A percentile compares a stretch with the other conserved stretches of the same genome.
Conservation (phyloP, 1,284 basidiomycete species). For the Rhodotorula sp. region DNA sequence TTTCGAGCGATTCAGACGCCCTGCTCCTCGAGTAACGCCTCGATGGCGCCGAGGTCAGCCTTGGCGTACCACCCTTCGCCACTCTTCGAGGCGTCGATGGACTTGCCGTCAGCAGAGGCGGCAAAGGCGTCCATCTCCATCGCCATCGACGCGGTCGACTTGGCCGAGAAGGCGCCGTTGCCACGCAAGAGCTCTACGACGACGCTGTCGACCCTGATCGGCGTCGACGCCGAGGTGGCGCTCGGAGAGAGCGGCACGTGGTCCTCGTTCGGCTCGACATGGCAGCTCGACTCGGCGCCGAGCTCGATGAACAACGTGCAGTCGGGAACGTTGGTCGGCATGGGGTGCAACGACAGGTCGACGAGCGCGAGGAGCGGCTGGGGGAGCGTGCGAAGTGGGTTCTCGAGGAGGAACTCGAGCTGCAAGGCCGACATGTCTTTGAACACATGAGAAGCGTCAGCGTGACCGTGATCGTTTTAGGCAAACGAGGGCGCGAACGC, state of each 20-base stretch:
- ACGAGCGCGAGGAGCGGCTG: not conserved
- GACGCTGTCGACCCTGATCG: no score
- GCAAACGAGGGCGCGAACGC: not conserved
- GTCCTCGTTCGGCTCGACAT: no score
- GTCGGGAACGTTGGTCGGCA: not conserved
- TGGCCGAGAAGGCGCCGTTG: no score
- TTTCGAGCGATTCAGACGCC: not conserved
- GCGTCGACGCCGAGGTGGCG: no score
- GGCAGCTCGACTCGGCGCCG: no score
- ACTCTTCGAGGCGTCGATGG: not conserved
- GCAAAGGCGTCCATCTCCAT: not conserved
- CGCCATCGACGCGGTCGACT: no score
- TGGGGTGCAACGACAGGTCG: not conserved
- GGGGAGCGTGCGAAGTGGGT: conserved; percentile 29
- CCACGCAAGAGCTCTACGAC: no score
- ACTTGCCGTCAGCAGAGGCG: not conserved
- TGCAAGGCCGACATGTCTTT: conserved; percentile 2
- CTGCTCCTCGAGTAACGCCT: not conserved
- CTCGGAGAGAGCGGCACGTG: no score
- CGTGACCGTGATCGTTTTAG: not conserved
- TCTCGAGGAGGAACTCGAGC: conserved; percentile 26
- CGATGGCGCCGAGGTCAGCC: not conserved
- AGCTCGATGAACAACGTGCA: not conserved
- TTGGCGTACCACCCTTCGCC: not conserved
- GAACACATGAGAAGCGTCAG: not conserved